phyloP scores from a whole-genome alignment of 257 asterid genomes.

The Fraxinus anomala region DNA sequence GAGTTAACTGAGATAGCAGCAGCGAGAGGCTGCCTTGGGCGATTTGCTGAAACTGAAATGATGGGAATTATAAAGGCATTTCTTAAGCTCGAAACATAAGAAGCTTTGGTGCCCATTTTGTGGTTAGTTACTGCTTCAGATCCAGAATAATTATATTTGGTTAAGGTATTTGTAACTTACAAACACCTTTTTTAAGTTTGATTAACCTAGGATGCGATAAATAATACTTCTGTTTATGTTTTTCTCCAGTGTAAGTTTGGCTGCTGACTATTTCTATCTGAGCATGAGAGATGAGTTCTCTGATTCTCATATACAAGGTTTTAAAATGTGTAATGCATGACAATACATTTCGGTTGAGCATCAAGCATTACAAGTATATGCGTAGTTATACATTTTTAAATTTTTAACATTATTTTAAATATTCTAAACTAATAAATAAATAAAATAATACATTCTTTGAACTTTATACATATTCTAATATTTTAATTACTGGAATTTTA shows the following conservation, averaged over 20 bases:
- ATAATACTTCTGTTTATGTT: neutral
- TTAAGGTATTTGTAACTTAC: conserved; percentile 4
- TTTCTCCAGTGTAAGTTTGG: neutral
- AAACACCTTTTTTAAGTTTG: neutral
- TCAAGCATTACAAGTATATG: too few relatives aligned
- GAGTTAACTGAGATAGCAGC: conserved; percentile 82
- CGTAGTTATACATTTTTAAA: too few relatives aligned
- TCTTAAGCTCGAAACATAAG: conserved; percentile 44
- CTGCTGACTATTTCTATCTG: neutral
- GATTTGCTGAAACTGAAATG: conserved; percentile 91
- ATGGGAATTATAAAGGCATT: conserved; percentile 80
- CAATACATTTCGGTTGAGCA: too few relatives aligned
- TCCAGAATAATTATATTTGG: conserved; percentile 7
- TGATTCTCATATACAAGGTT: too few relatives aligned
- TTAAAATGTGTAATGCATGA: too few relatives aligned
- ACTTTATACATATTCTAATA: too few relatives aligned
- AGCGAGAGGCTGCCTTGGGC: conserved; percentile 81
- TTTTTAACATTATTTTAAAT: too few relatives aligned
- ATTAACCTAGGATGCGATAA: neutral
- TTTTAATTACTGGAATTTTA: too few relatives aligned
- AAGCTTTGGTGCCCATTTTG: neutral
- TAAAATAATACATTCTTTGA: too few relatives aligned
- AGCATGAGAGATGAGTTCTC: neutral
- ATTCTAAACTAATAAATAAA: too few relatives aligned
- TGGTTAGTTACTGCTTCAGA: conserved; percentile 1